Percentiles rank a stretch among this genome's conserved stretches.
Conservation (phyloP, 768 basidiomycete genomes). For the Macrolepiota albuminosa region DNA sequence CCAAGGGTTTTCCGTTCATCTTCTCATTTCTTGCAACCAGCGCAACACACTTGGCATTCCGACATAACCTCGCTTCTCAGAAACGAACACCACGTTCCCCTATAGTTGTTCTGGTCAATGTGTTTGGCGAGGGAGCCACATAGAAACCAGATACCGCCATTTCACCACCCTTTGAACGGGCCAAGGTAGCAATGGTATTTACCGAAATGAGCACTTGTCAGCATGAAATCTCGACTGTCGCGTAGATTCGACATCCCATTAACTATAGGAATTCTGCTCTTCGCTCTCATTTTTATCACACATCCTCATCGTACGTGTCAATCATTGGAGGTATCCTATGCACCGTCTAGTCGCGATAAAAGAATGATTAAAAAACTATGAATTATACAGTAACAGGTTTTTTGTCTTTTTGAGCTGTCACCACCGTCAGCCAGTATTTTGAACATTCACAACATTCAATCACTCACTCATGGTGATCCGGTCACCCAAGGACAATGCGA, state of each 20-base stretch:
- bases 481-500: conserved; percentile 92
- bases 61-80: conserved; percentile 12
- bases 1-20: background rate
- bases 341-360: conserved; percentile 4
- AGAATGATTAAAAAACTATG: conserved; percentile 4
- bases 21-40: conserved; percentile 18
- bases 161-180: background rate
- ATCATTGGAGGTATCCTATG: background rate
- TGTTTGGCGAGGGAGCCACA: background rate
- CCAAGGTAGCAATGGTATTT: background rate
- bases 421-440: background rate
- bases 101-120: background rate
- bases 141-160: background rate
- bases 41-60: conserved; percentile 36
- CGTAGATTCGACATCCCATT: background rate
- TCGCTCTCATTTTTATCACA: background rate
- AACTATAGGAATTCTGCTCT: background rate
- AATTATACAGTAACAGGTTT: conserved; percentile 31
- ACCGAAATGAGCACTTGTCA: background rate
- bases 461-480: conserved; percentile 64
- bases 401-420: conserved; percentile 36
- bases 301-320: background rate
- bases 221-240: background rate
- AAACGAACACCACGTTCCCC: background rate
- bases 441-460: background rate